phyloP scores from a whole-genome alignment of 352 stramenopile genomes.

The Phytophthora ramorum region DNA sequence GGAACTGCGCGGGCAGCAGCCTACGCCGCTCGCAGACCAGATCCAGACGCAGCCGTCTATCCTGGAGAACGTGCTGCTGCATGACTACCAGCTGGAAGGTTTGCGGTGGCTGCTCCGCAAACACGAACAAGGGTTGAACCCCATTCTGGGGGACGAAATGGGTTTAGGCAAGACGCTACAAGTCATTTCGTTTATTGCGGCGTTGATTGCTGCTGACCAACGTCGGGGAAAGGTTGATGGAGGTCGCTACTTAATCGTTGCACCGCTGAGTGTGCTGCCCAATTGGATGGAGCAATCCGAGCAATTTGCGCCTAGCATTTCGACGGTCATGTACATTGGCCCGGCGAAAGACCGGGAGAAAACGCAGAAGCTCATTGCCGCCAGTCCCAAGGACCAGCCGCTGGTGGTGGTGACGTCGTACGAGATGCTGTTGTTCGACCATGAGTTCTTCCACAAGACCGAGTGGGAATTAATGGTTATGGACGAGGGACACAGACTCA shows the following conservation, averaged over 20 bases:
- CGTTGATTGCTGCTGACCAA: conserved; percentile 38
- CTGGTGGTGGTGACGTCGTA: conserved; percentile 82
- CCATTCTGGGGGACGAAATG: conserved; percentile 87
- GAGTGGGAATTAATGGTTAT: conserved; percentile 76
- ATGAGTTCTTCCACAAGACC: conserved; percentile 55
- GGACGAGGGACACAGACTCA: conserved; percentile 91
- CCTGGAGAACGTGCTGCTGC: conserved; percentile 65
- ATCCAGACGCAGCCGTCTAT: conserved; percentile 36
- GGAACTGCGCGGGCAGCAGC: conserved; percentile 35
- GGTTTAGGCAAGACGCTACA: conserved; percentile 87
- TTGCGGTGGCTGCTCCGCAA: conserved; percentile 72
- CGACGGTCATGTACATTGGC: conserved; percentile 62
- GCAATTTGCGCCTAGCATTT: conserved; percentile 66
- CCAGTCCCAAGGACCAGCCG: conserved; percentile 24
- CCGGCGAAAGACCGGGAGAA: conserved; percentile 53
- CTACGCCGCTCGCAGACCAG: conserved; percentile 27
- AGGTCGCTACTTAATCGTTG: conserved; percentile 60
- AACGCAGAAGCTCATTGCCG: conserved; percentile 30
- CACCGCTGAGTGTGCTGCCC: conserved; percentile 79
- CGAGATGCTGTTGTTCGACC: conserved; percentile 71
- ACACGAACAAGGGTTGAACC: conserved; percentile 66
- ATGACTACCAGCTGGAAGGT: conserved; percentile 76
- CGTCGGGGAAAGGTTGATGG: conserved; percentile 6
- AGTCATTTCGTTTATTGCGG: conserved; percentile 72
- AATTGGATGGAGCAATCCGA: conserved; percentile 88